Evolutionary conservation across 2,329 filamentous ascomycete genomes (phyloP).

Genomic region (Colletotrichum sp.): DNA sequence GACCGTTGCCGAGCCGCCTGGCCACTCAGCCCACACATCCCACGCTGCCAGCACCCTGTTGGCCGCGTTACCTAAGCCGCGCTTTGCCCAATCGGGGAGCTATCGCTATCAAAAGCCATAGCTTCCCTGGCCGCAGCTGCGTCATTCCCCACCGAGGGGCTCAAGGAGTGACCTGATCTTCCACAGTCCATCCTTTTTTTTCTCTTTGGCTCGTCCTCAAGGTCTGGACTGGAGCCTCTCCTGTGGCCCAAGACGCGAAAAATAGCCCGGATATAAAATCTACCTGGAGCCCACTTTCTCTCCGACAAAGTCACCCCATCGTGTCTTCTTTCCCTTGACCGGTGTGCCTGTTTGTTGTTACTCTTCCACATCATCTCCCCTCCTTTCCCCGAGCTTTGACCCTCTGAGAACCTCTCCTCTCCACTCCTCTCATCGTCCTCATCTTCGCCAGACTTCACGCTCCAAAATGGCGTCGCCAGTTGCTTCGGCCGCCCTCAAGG

Average conservation of each 20-base stretch:
- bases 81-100: background rate
- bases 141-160: conserved; percentile 22
- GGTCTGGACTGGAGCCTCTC: background rate
- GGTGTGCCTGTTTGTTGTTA: background rate
- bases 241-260: background rate
- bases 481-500: conserved; percentile 76
- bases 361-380: background rate
- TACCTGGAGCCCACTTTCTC: background rate
- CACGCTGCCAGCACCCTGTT: background rate
- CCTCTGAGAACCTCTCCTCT: conserved; percentile 3
- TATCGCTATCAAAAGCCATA: background rate
- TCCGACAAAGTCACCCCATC: background rate
- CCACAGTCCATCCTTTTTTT: background rate
- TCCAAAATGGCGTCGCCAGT: conserved; percentile 51
- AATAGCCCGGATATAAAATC: background rate
- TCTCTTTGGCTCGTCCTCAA: background rate
- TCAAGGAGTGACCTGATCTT: conserved; percentile 20
- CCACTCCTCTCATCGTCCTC: background rate
- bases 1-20: conserved; percentile 12
- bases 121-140: conserved; percentile 3
- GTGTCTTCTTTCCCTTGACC: background rate
- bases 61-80: background rate
- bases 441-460: background rate
- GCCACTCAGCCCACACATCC: background rate
- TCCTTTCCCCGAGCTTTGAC: background rate